phyloP scores from a whole-genome alignment of 2,329 filamentous ascomycete genomes.

The Cladosporium sp. region DNA sequence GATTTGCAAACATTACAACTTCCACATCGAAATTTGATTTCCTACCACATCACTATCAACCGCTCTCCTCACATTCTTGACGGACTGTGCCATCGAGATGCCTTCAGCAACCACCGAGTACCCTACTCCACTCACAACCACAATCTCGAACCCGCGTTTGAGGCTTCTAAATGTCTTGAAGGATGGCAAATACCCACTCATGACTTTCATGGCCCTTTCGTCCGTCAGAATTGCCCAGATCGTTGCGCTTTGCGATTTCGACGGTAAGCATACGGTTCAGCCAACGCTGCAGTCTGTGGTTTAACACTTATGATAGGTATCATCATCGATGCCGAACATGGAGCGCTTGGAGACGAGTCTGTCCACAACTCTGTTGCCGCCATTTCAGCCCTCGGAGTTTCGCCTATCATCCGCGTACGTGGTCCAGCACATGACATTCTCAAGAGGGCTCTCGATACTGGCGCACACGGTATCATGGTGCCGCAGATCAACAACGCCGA shows the following conservation, averaged over 20 bases:
- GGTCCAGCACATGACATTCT: conserved; percentile 59
- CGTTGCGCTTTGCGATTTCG: conserved; percentile 62
- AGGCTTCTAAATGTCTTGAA: conserved; percentile 48
- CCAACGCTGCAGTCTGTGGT: neutral
- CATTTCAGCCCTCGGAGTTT: conserved; percentile 42
- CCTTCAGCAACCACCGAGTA: conserved; percentile 2
- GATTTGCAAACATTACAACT: neutral
- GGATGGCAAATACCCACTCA: conserved; percentile 39
- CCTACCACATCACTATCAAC: no score
- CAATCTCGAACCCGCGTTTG: conserved; percentile 42
- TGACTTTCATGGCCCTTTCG: conserved; percentile 48
- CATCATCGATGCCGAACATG: conserved; percentile 58
- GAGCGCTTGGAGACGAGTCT: conserved; percentile 54
- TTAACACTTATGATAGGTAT: conserved; percentile 46
- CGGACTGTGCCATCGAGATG: neutral
- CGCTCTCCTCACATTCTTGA: neutral
- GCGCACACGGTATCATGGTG: conserved; percentile 56
- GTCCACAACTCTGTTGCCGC: conserved; percentile 57
- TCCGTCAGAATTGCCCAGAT: conserved; percentile 52
- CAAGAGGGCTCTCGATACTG: conserved; percentile 58
- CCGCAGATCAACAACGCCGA: conserved; percentile 24
- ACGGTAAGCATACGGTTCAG: conserved; percentile 42
- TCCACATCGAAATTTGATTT: neutral
- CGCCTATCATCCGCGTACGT: conserved; percentile 49
- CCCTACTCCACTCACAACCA: conserved; percentile 24